Base-by-base conservation (phyloP, 495 filamentous ascomycete genomes). In the Aspergillus avenaceus region DNA sequence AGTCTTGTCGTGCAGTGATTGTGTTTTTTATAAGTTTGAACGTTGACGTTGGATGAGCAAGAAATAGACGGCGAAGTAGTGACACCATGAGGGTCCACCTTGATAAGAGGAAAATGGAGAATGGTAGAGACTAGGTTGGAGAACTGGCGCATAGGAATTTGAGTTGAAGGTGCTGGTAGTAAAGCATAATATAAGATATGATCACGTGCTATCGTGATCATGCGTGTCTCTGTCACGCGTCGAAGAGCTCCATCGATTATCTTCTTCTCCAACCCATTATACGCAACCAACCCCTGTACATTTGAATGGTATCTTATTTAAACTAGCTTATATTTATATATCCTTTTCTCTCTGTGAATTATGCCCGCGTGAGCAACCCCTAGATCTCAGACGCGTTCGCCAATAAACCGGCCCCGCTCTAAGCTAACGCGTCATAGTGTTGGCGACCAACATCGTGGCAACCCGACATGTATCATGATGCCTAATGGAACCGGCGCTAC, bases 381-480 rank as follows among this genome's bases (percentile, higher is more conserved):
- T 11, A 26, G 25, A 4, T 36, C 13, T 18, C 21, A 23, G 1
- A 40, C n/a, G 31, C 0, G 13, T 14, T 2, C 5, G 18, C 41
- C 32, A 32, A 25, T 14, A 8, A 43, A 21, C 31, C 19, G 18
- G 8, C 18, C 29, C n/a, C 50, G n/a, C 13, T 44, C 19, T 32
- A 42, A 41, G 56, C 62, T 70, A 51, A 75, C 60, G 50, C 26
- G 26, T 55, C 45, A 50, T 64, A 95, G 90, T 58, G 82, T 85
- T 55, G 90, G 88, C 56, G 88, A 91, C 64, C 88, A 93, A 72
- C 86, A 93, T 73, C 74, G 70, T 26, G 62, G 63, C 49, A 61
- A 61, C 52, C 68, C 63, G 47, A 51, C 58, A 45, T 52, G 57
- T 50, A 63, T 72, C 48, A 63, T 54, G 53, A 74, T 74, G 69